Base-by-base conservation (phyloP, 2,329 filamentous ascomycete species). In the Colletotrichum spinosum region DNA sequence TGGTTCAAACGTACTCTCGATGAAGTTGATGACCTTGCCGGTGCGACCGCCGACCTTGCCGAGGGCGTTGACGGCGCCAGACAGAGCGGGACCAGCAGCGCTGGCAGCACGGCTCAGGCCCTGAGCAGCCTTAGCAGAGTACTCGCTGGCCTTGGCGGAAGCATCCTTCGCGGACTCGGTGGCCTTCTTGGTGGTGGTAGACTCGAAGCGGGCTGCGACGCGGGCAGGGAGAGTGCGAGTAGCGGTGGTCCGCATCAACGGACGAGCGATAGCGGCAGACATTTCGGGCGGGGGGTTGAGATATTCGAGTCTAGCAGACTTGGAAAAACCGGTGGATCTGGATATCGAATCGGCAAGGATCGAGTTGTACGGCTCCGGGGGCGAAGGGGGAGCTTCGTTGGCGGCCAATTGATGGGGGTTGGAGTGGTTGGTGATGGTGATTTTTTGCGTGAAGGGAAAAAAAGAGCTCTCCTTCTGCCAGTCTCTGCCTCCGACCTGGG, bases 41-140 rank as follows among this genome's bases (percentile, higher is more conserved):
- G 93, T 94, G 73, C 92, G 88, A 74, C 95, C 95, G 75, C 94
- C 94, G 77, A 94, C 86, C 81, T 89, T 91, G 78, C 88, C 84
- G 70, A 90, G 81, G 60, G 88, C 86, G 76, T 88, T 87, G 62
- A 91, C 92, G 72, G 91, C 92, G 76, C 88, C 90, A 72, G 87
- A 85, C 73, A 97, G 84, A 67, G 90, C 92, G 67, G 92, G 90
- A 62, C 92, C 92, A 72, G 94, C 94, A 58, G 92, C 89, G 73
- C 91, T 90, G 69, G 90, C 85, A 74, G 96, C 94, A 76, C 90
- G 89, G 73, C 92, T 93, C 60, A 97, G 88, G 70, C 94, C 93
- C 81, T 97, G 86, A 70, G 90, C 86, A 65, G 93, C 94, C 86
- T 93, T 93, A 73, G 84, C 75, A 53, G 81, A 74, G 72, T 80